Conservation (phyloP, 2,329 filamentous ascomycete genomes). For the Nemania serpens region DNA sequence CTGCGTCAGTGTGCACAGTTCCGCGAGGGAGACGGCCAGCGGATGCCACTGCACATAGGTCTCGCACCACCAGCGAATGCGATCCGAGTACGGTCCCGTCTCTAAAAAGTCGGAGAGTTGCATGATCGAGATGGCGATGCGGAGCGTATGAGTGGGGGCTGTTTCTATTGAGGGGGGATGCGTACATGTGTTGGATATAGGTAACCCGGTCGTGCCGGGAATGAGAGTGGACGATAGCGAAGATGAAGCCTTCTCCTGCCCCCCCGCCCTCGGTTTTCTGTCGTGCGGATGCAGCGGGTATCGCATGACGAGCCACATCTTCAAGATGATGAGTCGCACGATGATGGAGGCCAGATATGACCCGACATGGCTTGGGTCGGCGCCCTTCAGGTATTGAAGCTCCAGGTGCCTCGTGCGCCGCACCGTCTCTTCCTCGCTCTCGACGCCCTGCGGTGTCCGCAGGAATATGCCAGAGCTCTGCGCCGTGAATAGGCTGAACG, state of each 20-base stretch:
- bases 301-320: constrained; percentile 52
- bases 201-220: not conserved
- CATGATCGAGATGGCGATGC: constrained; percentile 53
- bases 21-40: constrained; percentile 56
- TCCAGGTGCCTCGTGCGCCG: constrained; percentile 47
- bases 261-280: not conserved
- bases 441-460: constrained; percentile 34
- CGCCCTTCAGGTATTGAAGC: constrained; percentile 45
- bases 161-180: not conserved
- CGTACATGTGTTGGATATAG: not conserved
- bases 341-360: constrained; percentile 47
- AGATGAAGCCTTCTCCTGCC: not conserved
- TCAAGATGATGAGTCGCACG: constrained; percentile 50
- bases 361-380: constrained; percentile 41
- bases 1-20: constrained; percentile 54
- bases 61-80: constrained; percentile 54
- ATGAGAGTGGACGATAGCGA: too few species aligned
- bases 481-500: constrained; percentile 47
- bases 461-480: constrained; percentile 48
- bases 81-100: constrained; percentile 43
- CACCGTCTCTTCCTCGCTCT: constrained; percentile 48
- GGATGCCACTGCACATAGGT: constrained; percentile 61
- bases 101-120: constrained; percentile 44
- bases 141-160: constrained; percentile 49
- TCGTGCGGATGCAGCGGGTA: constrained; percentile 47